A percentile compares a stretch with the other conserved stretches of the same genome.
Evolutionary conservation across 1,284 basidiomycete genomes (phyloP).

Genomic region (Trametes pubescens): DNA sequence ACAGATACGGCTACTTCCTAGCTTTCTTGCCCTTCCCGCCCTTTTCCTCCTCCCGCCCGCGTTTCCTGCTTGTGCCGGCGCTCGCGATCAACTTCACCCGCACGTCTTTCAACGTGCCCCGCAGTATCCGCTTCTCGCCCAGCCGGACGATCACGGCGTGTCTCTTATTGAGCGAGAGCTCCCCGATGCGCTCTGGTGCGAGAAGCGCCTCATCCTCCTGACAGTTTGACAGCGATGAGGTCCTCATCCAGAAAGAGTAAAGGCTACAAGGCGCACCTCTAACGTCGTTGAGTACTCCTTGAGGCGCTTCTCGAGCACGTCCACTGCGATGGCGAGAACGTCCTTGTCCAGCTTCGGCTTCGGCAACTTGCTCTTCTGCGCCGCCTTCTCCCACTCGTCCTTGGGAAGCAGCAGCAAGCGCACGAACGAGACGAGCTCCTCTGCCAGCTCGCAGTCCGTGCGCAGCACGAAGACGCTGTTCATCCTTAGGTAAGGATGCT

Average conservation of each 20-base stretch:
- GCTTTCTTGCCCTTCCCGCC: slow-evolving; percentile 31
- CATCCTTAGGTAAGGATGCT: slow-evolving; percentile 8
- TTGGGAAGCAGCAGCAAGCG: slow-evolving; percentile 70
- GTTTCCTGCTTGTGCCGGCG: slow-evolving; percentile 27
- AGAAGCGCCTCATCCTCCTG: slow-evolving; percentile 66
- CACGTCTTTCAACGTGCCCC: slow-evolving; percentile 37
- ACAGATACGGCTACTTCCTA: slow-evolving; percentile 12
- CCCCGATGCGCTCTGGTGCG: slow-evolving; percentile 30
- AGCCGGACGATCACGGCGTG: slow-evolving; percentile 79
- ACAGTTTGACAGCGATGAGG: neutral
- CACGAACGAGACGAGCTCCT: slow-evolving; percentile 74
- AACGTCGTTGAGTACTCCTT: slow-evolving; percentile 65
- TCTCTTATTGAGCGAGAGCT: slow-evolving; percentile 55
- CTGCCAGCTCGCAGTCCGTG: slow-evolving; percentile 64
- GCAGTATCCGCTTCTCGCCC: slow-evolving; percentile 82
- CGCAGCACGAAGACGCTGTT: slow-evolving; percentile 69
- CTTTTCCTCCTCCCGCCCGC: slow-evolving; percentile 25
- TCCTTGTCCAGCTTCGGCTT: slow-evolving; percentile 69
- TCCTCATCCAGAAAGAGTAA: too few relatives aligned
- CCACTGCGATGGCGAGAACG: slow-evolving; percentile 54
- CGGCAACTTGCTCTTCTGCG: slow-evolving; percentile 80
- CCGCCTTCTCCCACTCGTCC: slow-evolving; percentile 71
- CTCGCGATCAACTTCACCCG: slow-evolving; percentile 7
- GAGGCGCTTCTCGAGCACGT: slow-evolving; percentile 60
- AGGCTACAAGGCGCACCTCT: slow-evolving; percentile 52